Conservation (phyloP, 1,284 basidiomycete genomes). For the Apiotrichum mycotoxinovorans region DNA sequence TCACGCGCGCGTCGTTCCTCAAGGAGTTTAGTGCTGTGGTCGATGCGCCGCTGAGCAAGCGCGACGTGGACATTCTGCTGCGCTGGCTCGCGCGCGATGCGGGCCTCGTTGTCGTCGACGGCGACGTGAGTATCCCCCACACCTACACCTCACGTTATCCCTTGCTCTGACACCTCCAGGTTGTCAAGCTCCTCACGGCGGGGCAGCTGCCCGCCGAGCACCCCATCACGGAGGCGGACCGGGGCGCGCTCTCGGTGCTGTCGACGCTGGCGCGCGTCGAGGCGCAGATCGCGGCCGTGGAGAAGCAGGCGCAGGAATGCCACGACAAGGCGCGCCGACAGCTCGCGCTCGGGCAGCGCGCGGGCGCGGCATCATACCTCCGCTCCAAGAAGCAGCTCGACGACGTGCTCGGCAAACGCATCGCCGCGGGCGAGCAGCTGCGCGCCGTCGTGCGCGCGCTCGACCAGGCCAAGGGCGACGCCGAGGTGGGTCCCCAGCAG, state of each 20-base stretch:
- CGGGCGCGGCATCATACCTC: constrained; percentile 69
- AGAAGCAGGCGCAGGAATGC: constrained; percentile 68
- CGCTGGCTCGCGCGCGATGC: constrained; percentile 76
- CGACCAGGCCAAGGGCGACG: constrained; percentile 80
- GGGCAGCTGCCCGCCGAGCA: constrained; percentile 35
- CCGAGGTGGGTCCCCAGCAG: constrained; percentile 60
- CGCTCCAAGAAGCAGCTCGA: constrained; percentile 75
- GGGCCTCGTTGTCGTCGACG: constrained; percentile 59
- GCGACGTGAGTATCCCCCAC: constrained; percentile 56
- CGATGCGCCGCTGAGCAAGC: constrained; percentile 15
- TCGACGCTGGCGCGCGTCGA: constrained; percentile 38
- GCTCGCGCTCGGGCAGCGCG: constrained; percentile 65
- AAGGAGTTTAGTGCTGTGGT: constrained; percentile 56
- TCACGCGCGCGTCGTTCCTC: constrained; percentile 62
- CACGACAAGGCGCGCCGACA: constrained; percentile 64
- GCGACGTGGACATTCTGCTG: constrained; percentile 64
- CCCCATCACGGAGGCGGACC: constrained; percentile 47
- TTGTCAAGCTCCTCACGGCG: constrained; percentile 67
- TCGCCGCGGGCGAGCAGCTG: constrained; percentile 69
- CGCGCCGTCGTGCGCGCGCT: constrained; percentile 73
- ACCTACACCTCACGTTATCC: not conserved
- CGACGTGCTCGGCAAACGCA: constrained; percentile 69
- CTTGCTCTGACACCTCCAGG: constrained; percentile 50
- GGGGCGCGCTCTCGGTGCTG: constrained; percentile 40
- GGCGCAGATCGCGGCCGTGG: constrained; percentile 44